Conservation (phyloP, 768 basidiomycete genomes). For the Gelatoporia subvermispora region DNA sequence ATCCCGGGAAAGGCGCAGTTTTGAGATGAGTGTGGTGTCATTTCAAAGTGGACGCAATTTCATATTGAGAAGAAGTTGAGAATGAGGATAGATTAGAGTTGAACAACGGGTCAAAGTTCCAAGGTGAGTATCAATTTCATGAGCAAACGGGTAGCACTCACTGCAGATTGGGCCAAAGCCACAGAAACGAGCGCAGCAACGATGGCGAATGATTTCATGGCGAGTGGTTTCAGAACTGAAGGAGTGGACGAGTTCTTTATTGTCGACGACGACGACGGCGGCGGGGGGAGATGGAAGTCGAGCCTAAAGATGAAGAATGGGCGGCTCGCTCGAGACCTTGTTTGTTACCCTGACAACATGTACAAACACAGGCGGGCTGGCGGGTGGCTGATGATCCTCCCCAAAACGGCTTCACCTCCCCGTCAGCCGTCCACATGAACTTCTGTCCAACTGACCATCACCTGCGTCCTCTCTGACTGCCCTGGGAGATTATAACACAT, state of each 20-base stretch:
- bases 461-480: too few species aligned
- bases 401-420: not conserved
- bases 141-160: not conserved
- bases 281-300: conserved; percentile 10
- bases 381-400: conserved; percentile 2
- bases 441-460: too few species aligned
- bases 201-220: conserved; percentile 51
- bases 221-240: conserved; percentile 24
- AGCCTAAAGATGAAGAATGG: not conserved
- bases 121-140: too few species aligned
- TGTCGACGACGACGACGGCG: conserved; percentile 30
- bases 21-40: too few species aligned
- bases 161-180: conserved; percentile 36
- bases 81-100: too few species aligned
- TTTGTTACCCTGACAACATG: conserved; percentile 16
- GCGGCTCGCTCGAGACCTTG: not conserved
- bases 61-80: too few species aligned
- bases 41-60: too few species aligned
- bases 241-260: conserved; percentile 34
- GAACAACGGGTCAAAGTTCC: too few species aligned
- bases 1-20: too few species aligned
- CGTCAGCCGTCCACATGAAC: not conserved
- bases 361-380: conserved; percentile 11
- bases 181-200: conserved; percentile 46
- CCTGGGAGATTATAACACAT: too few species aligned